Evolutionary conservation across 2,329 filamentous ascomycete genomes (phyloP), one percentile per base, ranked within the genome.

Genomic region (Chrysoporthe cubensis): DNA sequence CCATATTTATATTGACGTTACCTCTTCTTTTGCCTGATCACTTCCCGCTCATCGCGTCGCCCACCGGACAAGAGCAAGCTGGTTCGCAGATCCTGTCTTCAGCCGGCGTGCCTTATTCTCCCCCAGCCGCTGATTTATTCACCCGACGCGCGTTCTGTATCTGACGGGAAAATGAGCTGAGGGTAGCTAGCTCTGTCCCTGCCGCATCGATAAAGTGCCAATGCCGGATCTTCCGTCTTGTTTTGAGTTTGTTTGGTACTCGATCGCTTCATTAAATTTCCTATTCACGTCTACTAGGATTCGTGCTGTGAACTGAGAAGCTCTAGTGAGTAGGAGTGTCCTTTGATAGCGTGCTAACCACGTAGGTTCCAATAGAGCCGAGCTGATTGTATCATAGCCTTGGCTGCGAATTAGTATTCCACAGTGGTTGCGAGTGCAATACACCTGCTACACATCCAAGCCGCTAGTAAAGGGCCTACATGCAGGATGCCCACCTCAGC

Each of bases 1-100:
- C 54, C 16, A 40, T 3, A n/a, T 57, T 57, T 40, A 18, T 57
- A 57, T 57, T 40, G 34, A 57, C 54, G 54, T 57, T 57, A 16
- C 16, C 13, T 56, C 13, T 56, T 50, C 4, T 1, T 37, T 57
- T n/a, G 16, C 34, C 32, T 14, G 6, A 7, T 18, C 52, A 40
- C 34, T 57, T 21, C 14, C 52, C 32, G 32, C 11, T 32, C 26
- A 34, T 56, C 52, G 37, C 32, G 7, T 56, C 52, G 16, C 16
- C 21, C 3, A 54, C 50, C 50, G 50, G 50, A 14, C 21, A 54
- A 1, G 14, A 26, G 14, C 32, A 13, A 26, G 48, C 48, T 21
- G n/a, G 48, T 52, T 26, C 34, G 32, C 26, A 21, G 52, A 56
- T 56, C 16, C 52, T 8, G 2, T 9, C 26, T 37, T 34, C 26